These are phyloP conservation scores for Penicillium italicum DNA, from an alignment of 2,329 filamentous ascomycete genomes.

Conservation along the genomic window DNA sequence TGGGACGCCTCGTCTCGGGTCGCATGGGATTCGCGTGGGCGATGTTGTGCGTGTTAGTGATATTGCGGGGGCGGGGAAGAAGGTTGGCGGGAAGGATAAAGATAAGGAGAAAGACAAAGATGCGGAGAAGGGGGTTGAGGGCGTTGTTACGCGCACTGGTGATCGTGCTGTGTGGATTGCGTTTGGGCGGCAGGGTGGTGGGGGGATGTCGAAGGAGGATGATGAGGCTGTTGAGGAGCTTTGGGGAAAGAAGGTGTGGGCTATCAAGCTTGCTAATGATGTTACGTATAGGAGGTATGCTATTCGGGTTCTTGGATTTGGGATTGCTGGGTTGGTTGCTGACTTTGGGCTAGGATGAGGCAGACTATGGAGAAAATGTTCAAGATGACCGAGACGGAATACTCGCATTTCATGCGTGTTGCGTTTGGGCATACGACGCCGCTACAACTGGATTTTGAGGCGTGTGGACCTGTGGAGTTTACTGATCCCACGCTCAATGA, in stretches of 20 bases:
- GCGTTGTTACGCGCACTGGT: constrained; percentile 46
- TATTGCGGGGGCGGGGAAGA: constrained; percentile 24
- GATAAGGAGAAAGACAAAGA: constrained; percentile 35
- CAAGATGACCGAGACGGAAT: constrained; percentile 54
- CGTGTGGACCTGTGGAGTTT: constrained; percentile 50
- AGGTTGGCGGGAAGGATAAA: constrained; percentile 34
- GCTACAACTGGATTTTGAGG: constrained; percentile 48
- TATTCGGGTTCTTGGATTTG: background rate
- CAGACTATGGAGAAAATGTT: constrained; percentile 60
- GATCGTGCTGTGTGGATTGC: constrained; percentile 46
- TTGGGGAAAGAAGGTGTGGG: constrained; percentile 58
- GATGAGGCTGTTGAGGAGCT: constrained; percentile 48
- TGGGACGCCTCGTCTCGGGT: constrained; percentile 39
- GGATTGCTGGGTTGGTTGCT: constrained; percentile 8
- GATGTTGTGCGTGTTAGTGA: constrained; percentile 48
- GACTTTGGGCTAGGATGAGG: constrained; percentile 49
- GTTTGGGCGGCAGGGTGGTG: constrained; percentile 40
- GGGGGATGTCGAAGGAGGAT: constrained; percentile 36
- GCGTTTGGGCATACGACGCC: constrained; percentile 59
- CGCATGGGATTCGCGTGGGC: constrained; percentile 48
- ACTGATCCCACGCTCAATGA: constrained; percentile 56
- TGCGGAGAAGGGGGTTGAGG: constrained; percentile 37
- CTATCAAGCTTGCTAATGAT: constrained; percentile 65
- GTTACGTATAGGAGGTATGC: constrained; percentile 60
- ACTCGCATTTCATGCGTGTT: constrained; percentile 57